Conservation (phyloP, 2,329 filamentous ascomycete genomes). For the Fusarium verticillioides region DNA sequence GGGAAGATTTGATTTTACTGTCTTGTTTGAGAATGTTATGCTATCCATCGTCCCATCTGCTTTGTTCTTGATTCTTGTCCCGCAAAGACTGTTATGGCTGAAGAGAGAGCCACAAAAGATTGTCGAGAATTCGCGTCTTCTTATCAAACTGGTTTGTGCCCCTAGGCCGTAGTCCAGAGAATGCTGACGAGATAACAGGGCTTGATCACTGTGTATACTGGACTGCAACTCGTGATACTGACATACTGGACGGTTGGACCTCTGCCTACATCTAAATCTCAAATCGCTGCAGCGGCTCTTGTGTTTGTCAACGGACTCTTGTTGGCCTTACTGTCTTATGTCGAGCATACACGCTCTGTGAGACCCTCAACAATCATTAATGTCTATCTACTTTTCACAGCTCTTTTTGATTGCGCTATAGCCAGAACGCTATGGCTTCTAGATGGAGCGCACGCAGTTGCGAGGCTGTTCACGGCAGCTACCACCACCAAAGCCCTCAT, state of each 20-base stretch:
- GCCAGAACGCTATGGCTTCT: conserved; percentile 9
- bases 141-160: conserved; percentile 7
- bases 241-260: conserved; percentile 10
- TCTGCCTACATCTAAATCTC: background rate
- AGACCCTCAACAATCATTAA: conserved; percentile 23
- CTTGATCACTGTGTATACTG: conserved; percentile 4
- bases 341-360: conserved; percentile 20
- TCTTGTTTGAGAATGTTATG: conserved; percentile 12
- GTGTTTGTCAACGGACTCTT: conserved; percentile 19
- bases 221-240: conserved; percentile 1
- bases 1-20: conserved; percentile 20
- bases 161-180: background rate
- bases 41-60: conserved; percentile 15
- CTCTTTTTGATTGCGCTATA: conserved; percentile 7
- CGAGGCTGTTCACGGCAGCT: conserved; percentile 3
- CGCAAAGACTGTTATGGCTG: conserved; percentile 5
- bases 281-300: conserved; percentile 12
- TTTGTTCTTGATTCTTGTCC: conserved; percentile 9
- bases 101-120: conserved; percentile 2
- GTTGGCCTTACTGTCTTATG: conserved; percentile 8
- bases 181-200: background rate
- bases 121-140: conserved; percentile 4
- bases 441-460: background rate
- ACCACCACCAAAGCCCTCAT: conserved; percentile 6
- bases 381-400: conserved; percentile 16